Base-by-base conservation (phyloP, 148 eudicot species). In the Silene uniflora region DNA sequence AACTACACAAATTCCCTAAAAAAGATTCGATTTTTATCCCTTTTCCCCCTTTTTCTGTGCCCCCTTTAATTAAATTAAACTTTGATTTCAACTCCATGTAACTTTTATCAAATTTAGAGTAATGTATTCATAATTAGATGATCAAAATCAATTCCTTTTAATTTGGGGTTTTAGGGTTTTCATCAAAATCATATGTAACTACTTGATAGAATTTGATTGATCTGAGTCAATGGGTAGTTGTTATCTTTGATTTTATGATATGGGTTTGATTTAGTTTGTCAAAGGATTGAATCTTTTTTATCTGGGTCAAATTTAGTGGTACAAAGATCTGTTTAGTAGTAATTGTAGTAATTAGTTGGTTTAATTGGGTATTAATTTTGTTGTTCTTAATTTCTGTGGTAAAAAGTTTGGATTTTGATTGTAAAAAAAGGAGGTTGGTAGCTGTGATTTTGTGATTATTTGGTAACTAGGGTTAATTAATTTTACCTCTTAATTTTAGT, bases 401-500 rank as follows among this genome's bases (percentile, higher is more conserved):
- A 7, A 35, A 27, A 29, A 21, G 19, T 6, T 9, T 67, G 16
- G n/a, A 14, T 67, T 17, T 62, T 67, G 62, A 22, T 72, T 72
- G 80, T 66, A 67, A 46, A 81, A 69, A 67, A 22, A 23, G 29
- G 32, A 71, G 35, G 58, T 60, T n/a, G 42, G 42, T 75, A 24
- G 55, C 19, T 59, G 27, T 71, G 49, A 68, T 10, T 5, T 73
- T 64, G 49, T 42, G 39, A 12, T 16, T 9, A 52, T 73, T 46
- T 54, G 64, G 71, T 79, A 21, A 46, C 9, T 29, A 17, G 56
- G 67, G 68, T 73, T 29, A 73, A 67, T 70, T 29, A 73, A 67
- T 62, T 64, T 77, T 78, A 52, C 79, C 80, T 71, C 81, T 32
- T 56, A 71, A 73, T 75, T 77, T 78, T 78, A 73, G 76, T 72